A percentile compares a stretch with the other conserved stretches of the same genome.
Evolutionary conservation across 2,329 filamentous ascomycete genomes (phyloP).

Genomic region (Exserohilum turcica): DNA sequence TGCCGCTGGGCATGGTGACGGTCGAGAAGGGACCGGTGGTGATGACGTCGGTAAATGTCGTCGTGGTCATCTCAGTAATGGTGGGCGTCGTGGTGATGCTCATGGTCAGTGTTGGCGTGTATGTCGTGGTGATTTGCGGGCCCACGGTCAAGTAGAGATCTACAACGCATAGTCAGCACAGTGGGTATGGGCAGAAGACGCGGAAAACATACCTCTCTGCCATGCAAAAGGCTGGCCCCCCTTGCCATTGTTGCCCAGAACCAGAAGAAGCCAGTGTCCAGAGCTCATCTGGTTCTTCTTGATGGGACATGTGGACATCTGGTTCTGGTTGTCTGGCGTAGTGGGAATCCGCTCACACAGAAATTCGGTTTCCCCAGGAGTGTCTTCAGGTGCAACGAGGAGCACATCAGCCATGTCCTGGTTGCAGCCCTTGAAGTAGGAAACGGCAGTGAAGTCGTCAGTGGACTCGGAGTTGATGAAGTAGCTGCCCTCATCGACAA

Average conservation of each 20-base stretch:
- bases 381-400: slow-evolving; percentile 41
- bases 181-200: slow-evolving; percentile 5
- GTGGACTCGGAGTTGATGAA: slow-evolving; percentile 53
- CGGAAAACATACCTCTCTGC: slow-evolving; percentile 48
- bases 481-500: slow-evolving; percentile 50
- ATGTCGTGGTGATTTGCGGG: slow-evolving; percentile 38
- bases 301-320: slow-evolving; percentile 52
- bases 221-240: slow-evolving; percentile 51
- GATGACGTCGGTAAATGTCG: slow-evolving; percentile 31
- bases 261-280: slow-evolving; percentile 52
- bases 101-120: slow-evolving; percentile 43
- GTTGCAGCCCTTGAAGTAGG: slow-evolving; percentile 53
- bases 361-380: slow-evolving; percentile 48
- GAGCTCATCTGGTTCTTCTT: slow-evolving; percentile 51
- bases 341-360: slow-evolving; percentile 51
- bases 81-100: slow-evolving; percentile 38
- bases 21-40: slow-evolving; percentile 39
- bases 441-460: slow-evolving; percentile 52
- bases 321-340: slow-evolving; percentile 45
- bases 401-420: slow-evolving; percentile 50
- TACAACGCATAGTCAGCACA: slow-evolving; percentile 18
- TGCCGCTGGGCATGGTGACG: slow-evolving; percentile 39
- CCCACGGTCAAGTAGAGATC: slow-evolving; percentile 44
- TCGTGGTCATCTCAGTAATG: slow-evolving; percentile 28
- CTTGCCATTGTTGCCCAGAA: slow-evolving; percentile 53